Conservation (phyloP, 176 grass and related monocot genomes). For the Triticum turgidum region DNA sequence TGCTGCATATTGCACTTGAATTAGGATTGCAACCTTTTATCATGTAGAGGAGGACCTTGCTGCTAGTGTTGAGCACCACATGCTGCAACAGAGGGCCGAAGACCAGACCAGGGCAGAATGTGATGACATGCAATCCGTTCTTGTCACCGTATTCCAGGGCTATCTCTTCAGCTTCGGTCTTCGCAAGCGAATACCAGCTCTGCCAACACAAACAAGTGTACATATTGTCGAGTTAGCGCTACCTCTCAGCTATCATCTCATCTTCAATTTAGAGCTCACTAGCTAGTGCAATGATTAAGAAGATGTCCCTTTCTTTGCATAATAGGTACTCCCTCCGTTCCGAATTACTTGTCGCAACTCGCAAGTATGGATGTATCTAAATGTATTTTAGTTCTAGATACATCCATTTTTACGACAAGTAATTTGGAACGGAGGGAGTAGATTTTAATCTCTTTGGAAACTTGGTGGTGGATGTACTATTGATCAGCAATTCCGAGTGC, state of each 20-base stretch:
- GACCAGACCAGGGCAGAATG: conserved; percentile 17
- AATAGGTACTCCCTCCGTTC: too few relatives aligned
- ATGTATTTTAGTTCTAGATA: too few relatives aligned
- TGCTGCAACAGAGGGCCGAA: conserved; percentile 39
- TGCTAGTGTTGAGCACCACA: conserved; percentile 30
- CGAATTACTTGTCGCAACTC: too few relatives aligned
- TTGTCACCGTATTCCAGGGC: conserved; percentile 33
- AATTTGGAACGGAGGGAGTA: not conserved
- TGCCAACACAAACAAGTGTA: not conserved
- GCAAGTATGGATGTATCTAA: too few relatives aligned
- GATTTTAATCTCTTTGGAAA: not conserved
- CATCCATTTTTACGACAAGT: too few relatives aligned
- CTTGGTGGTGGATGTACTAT: not conserved
- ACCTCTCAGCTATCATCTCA: not conserved
- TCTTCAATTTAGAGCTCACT: not conserved
- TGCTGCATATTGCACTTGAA: not conserved
- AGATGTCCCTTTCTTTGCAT: not conserved
- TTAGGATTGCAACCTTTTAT: conserved; percentile 6
- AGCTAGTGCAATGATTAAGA: not conserved
- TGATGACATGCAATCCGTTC: conserved; percentile 34
- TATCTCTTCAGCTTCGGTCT: conserved; percentile 44
- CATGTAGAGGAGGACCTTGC: conserved; percentile 14
- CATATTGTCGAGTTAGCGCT: not conserved
- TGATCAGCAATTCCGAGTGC: not conserved
- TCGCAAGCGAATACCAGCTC: conserved; percentile 45